phyloP scores from a whole-genome alignment of 345 rosid genomes.

The Trapa incisa region DNA sequence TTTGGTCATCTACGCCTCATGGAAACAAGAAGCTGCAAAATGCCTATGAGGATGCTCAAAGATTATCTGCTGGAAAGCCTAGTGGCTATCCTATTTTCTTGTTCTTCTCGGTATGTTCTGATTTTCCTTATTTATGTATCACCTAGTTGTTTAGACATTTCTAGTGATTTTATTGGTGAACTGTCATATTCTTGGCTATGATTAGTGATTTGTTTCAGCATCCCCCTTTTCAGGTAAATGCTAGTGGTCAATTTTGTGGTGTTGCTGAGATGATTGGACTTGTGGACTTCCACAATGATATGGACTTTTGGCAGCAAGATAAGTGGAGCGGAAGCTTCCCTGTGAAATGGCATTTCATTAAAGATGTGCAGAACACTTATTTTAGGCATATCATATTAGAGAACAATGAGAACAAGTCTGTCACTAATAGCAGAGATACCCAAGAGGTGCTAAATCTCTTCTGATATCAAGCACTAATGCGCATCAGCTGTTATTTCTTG shows the following conservation, averaged over 20 bases:
- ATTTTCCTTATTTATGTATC: neutral
- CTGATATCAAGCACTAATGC: neutral
- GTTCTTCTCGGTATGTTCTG: constrained; percentile 69
- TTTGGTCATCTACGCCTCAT: constrained; percentile 91
- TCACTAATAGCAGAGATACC: constrained; percentile 96
- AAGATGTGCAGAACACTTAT: constrained; percentile 63
- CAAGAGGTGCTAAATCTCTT: constrained; percentile 63
- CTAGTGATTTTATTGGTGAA: neutral
- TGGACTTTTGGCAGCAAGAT: constrained; percentile 99
- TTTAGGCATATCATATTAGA: constrained; percentile 74
- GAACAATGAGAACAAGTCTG: constrained; percentile 94
- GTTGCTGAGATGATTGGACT: constrained; percentile 93
- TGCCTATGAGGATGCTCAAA: constrained; percentile 74
- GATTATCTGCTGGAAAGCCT: constrained; percentile 34
- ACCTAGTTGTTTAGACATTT: neutral
- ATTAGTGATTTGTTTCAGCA: neutral
- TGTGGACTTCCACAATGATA: constrained; percentile 61
- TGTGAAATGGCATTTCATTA: constrained; percentile 89
- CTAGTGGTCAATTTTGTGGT: constrained; percentile 95
- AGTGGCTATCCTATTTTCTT: constrained; percentile 63
- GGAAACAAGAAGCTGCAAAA: constrained; percentile 87
- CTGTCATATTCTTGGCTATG: too few species aligned
- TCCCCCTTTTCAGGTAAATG: constrained; percentile 60
- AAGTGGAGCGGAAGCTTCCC: constrained; percentile 96
- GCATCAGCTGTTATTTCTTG: neutral